These are phyloP conservation scores for Flueggea neowawraea DNA, from an alignment of 441 rosid genomes.

Conservation along the genomic window DNA sequence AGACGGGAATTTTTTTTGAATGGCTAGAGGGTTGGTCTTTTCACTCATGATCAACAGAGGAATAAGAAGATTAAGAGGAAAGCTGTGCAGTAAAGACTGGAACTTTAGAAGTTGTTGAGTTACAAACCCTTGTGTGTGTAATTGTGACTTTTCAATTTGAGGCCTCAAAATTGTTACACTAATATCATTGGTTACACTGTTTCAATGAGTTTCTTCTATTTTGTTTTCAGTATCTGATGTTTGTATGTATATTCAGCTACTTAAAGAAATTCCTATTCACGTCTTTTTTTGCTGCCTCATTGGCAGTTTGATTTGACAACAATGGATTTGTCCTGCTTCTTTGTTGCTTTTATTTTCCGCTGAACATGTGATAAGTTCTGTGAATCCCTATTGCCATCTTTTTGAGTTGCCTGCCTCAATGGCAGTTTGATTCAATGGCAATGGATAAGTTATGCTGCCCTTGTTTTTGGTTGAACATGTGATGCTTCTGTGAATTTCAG, in stretches of 20 bases:
- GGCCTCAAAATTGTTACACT: slow-evolving; percentile 11
- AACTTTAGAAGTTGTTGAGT: slow-evolving; percentile 21
- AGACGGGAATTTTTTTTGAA: slow-evolving; percentile 18
- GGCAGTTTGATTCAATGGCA: too few species aligned
- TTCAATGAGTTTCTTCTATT: slow-evolving; percentile 2
- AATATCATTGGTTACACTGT: slow-evolving; percentile 9
- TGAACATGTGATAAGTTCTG: too few species aligned
- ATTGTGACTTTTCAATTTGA: slow-evolving; percentile 15
- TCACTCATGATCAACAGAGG: slow-evolving; percentile 5
- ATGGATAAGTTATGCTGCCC: too few species aligned
- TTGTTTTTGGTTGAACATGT: too few species aligned
- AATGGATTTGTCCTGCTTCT: too few species aligned
- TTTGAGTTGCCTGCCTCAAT: too few species aligned
- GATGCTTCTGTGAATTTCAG: too few species aligned
- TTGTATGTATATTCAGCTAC: background rate
- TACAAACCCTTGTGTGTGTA: slow-evolving; percentile 14
- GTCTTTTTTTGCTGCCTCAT: too few species aligned
- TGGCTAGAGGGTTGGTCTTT: slow-evolving; percentile 10
- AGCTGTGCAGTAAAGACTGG: slow-evolving; percentile 17
- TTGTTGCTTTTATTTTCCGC: too few species aligned
- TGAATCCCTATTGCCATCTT: too few species aligned
- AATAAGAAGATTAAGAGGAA: slow-evolving; percentile 12
- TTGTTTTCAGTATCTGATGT: slow-evolving; percentile 12
- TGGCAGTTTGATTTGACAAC: too few species aligned
- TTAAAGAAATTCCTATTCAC: too few species aligned